phyloP scores from a whole-genome alignment of 768 basidiomycete genomes.

The Crucibulum laeve region DNA sequence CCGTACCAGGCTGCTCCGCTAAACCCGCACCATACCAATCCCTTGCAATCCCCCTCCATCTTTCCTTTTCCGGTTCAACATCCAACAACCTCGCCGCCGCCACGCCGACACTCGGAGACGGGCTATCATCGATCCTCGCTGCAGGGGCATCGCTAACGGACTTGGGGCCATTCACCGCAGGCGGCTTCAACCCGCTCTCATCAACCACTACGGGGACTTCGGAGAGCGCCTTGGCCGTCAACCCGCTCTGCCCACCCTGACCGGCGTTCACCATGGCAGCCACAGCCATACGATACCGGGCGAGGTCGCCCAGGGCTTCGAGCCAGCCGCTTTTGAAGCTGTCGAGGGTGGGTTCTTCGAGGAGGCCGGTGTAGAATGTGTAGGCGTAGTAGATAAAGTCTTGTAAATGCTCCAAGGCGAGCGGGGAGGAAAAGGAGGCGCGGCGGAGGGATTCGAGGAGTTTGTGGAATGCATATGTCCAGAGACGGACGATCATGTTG shows the following conservation, averaged over 20 bases:
- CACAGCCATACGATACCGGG: conserved; percentile 93
- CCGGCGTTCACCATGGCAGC: conserved; percentile 72
- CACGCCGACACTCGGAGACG: conserved; percentile 76
- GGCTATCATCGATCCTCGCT: conserved; percentile 60
- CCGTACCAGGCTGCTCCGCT: conserved; percentile 87
- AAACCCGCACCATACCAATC: conserved; percentile 93
- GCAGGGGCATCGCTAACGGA: conserved; percentile 46
- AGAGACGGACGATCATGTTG: conserved; percentile 91
- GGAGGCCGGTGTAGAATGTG: conserved; percentile 84
- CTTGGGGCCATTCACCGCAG: conserved; percentile 21
- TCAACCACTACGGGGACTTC: conserved; percentile 23
- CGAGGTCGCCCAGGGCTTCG: conserved; percentile 94
- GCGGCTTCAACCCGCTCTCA: conserved; percentile 12
- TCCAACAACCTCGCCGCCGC: conserved; percentile 79
- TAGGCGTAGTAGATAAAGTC: conserved; percentile 96
- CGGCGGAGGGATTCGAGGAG: conserved; percentile 88
- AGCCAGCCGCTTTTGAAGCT: conserved; percentile 85
- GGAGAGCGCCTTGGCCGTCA: conserved; percentile 56
- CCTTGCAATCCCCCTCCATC: conserved; percentile 84
- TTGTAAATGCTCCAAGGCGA: conserved; percentile 87
- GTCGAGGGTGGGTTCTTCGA: conserved; percentile 73
- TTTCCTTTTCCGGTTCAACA: conserved; percentile 87
- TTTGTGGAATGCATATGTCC: conserved; percentile 89
- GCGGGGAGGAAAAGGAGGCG: conserved; percentile 62
- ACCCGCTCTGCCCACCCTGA: conserved; percentile 31